Percentiles rank a stretch among this genome's conserved stretches.
Evolutionary conservation across 148 eudicot genomes (phyloP).

Genomic region (Rhododendron henanense): DNA sequence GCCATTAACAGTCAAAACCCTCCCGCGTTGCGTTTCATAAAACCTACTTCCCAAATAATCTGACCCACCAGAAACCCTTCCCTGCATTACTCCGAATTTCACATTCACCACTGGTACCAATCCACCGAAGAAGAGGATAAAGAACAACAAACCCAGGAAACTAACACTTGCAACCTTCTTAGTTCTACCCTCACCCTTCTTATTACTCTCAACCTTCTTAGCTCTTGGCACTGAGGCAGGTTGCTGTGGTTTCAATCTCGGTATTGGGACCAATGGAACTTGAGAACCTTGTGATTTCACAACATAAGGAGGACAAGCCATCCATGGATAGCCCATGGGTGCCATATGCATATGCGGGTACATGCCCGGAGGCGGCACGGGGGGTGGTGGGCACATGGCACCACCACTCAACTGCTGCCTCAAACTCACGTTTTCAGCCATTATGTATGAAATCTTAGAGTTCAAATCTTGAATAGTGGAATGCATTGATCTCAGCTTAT

Average conservation of each 20-base stretch:
- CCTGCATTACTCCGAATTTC: conserved; percentile 44
- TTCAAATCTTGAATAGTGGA: conserved; percentile 81
- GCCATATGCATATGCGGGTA: conserved; percentile 39
- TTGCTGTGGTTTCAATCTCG: conserved; percentile 68
- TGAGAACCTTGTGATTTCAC: conserved; percentile 74
- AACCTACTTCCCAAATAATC: conserved; percentile 19
- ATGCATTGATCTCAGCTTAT: conserved; percentile 78
- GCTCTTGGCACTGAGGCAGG: conserved; percentile 39
- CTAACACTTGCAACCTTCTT: conserved; percentile 95
- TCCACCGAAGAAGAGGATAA: conserved; percentile 75
- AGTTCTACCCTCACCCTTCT: conserved; percentile 58
- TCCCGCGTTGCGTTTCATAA: conserved; percentile 44
- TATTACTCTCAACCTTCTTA: conserved; percentile 46
- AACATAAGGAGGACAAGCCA: conserved; percentile 65
- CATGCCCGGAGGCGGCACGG: conserved; percentile 39
- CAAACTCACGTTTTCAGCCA: conserved; percentile 71
- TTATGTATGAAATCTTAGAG: conserved; percentile 51
- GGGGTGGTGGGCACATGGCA: conserved; percentile 25
- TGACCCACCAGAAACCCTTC: conserved; percentile 12
- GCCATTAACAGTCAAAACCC: conserved; percentile 49
- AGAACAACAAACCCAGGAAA: conserved; percentile 75
- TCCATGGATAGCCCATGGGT: conserved; percentile 87
- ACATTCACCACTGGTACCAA: conserved; percentile 69
- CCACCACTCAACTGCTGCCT: conserved; percentile 56
- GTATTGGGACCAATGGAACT: conserved; percentile 87